phyloP scores from a whole-genome alignment of 352 stramenopile genomes.

The Globisporangium perplexum region DNA sequence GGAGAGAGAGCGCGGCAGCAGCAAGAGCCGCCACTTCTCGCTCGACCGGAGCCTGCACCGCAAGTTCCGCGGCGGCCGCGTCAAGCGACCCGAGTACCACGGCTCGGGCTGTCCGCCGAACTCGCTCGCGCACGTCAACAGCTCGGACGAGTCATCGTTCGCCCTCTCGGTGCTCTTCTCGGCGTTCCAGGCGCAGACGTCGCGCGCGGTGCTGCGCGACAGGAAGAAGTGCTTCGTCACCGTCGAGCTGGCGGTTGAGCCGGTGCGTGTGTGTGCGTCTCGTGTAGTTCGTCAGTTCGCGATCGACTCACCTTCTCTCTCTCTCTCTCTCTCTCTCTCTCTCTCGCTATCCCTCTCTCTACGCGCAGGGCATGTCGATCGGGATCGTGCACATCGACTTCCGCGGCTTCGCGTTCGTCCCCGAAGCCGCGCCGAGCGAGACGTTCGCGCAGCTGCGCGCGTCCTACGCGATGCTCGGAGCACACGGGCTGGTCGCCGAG shows the following conservation, averaged over 20 bases:
- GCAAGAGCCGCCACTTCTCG: neutral
- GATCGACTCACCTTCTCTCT: neutral
- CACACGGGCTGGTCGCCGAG: conserved; percentile 6
- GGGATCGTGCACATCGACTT: conserved; percentile 29
- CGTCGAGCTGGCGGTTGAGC: conserved; percentile 18
- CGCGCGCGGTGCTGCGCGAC: conserved; percentile 4
- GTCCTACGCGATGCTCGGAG: conserved; percentile 14
- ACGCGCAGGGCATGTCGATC: conserved; percentile 25
- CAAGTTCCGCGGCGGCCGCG: conserved; percentile 18
- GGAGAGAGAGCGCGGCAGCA: neutral
- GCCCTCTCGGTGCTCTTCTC: conserved; percentile 24
- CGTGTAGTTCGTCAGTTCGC: neutral
- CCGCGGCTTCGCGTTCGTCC: conserved; percentile 22
- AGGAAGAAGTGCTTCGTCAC: conserved; percentile 20
- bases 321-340: neutral
- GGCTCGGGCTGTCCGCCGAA: conserved; percentile 18
- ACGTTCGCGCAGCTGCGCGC: conserved; percentile 11
- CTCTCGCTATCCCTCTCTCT: neutral
- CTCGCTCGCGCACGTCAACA: conserved; percentile 21
- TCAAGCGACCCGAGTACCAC: conserved; percentile 21
- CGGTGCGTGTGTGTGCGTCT: conserved; percentile 5
- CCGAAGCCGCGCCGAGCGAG: neutral
- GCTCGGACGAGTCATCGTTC: conserved; percentile 20
- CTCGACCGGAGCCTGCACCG: conserved; percentile 4
- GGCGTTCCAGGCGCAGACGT: conserved; percentile 19